Percentiles rank a stretch among this genome's conserved stretches.
phyloP scores from a whole-genome alignment of 768 basidiomycete genomes.

The Pleurotus sapidus region DNA sequence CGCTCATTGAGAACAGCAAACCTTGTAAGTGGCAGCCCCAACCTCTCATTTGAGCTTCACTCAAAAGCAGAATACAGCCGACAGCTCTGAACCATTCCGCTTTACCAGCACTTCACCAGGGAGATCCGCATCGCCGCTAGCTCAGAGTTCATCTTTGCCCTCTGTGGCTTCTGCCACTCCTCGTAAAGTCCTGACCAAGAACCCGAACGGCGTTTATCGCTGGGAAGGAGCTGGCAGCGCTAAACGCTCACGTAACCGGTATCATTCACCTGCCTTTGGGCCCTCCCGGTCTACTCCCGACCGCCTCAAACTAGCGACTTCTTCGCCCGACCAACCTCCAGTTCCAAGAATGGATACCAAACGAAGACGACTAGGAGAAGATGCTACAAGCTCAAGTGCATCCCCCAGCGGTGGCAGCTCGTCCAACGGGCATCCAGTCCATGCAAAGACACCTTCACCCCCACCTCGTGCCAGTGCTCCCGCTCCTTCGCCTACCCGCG shows the following conservation, averaged over 20 bases:
- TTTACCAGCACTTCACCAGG: slow-evolving; percentile 50
- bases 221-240: slow-evolving; percentile 81
- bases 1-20: slow-evolving; percentile 38
- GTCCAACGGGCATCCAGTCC: slow-evolving; percentile 15
- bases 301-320: slow-evolving; percentile 28
- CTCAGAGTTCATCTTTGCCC: slow-evolving; percentile 20
- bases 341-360: slow-evolving; percentile 46
- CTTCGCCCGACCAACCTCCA: slow-evolving; percentile 3
- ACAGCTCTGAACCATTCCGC: slow-evolving; percentile 56
- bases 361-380: slow-evolving; percentile 57
- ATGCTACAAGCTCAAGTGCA: slow-evolving; percentile 28
- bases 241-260: slow-evolving; percentile 53
- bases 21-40: slow-evolving; percentile 31
- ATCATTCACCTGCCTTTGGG: slow-evolving; percentile 71
- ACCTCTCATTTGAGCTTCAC: background rate
- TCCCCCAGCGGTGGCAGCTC: slow-evolving; percentile 20
- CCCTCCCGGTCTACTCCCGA: slow-evolving; percentile 43
- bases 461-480: slow-evolving; percentile 30
- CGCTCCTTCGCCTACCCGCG: slow-evolving; percentile 28
- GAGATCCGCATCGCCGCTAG: slow-evolving; percentile 14
- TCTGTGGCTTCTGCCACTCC: slow-evolving; percentile 33
- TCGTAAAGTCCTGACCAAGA: slow-evolving; percentile 55
- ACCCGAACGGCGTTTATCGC: slow-evolving; percentile 72
- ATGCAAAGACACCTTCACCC: slow-evolving; percentile 16
- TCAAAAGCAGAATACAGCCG: slow-evolving; percentile 15